These are phyloP conservation scores for Hordeum vulgare DNA, from an alignment of 176 grass and related monocot genomes.

Conservation along the genomic window DNA sequence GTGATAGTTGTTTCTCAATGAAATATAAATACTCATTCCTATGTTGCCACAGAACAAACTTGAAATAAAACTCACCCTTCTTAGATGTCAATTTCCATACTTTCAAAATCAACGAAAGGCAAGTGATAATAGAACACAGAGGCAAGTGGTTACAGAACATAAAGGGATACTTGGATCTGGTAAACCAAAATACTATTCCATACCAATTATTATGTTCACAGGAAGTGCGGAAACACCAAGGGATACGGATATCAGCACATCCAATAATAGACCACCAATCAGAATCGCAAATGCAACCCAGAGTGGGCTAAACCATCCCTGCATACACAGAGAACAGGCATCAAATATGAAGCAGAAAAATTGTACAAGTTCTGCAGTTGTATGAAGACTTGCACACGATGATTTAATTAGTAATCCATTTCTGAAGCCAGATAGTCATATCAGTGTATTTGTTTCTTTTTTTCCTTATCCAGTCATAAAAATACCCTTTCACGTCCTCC, in stretches of 20 bases:
- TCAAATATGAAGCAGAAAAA: constrained; percentile 37
- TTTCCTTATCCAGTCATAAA: constrained; percentile 40
- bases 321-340: constrained; percentile 18
- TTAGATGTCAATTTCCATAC: background rate
- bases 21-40: background rate
- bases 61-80: background rate
- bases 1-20: background rate
- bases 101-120: constrained; percentile 11
- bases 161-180: background rate
- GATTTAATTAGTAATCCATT: constrained; percentile 19
- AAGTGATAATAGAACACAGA: constrained; percentile 17
- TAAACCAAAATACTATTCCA: constrained; percentile 9
- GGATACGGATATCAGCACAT: constrained; percentile 98
- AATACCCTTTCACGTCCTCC: constrained; percentile 87
- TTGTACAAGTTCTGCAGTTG: background rate
- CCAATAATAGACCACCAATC: constrained; percentile 92
- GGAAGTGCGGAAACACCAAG: constrained; percentile 93
- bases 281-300: constrained; percentile 99
- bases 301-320: constrained; percentile 94
- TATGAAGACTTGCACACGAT: constrained; percentile 18
- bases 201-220: constrained; percentile 99
- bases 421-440: constrained; percentile 7
- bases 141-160: constrained; percentile 16
- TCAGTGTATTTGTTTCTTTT: constrained; percentile 32
- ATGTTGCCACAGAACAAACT: background rate